Evolutionary conservation across 129 eudicot genomes (phyloP).

Genomic region (Logfia minima): DNA sequence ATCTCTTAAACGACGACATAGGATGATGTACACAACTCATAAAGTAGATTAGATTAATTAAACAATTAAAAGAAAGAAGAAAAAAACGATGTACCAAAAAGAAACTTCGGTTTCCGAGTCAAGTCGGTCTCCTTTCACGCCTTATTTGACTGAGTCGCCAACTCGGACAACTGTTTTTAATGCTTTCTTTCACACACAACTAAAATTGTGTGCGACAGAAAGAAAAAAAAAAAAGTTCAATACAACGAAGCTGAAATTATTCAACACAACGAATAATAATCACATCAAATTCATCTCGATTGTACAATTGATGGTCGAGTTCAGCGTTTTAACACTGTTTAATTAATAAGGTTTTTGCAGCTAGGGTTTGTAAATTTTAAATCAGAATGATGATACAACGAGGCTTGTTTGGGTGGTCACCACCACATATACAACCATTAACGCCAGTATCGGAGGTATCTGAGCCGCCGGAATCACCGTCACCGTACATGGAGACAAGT

Average conservation of each 20-base stretch:
- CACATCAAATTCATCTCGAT: background rate
- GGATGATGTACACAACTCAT: no score
- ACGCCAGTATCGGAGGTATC: slow-evolving; percentile 99
- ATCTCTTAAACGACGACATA: no score
- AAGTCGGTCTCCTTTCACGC: slow-evolving; percentile 61
- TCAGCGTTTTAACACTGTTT: slow-evolving; percentile 42
- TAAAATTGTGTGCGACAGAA: slow-evolving; percentile 25
- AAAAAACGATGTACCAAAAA: background rate
- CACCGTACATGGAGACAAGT: slow-evolving; percentile 72
- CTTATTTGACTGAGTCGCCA: slow-evolving; percentile 72
- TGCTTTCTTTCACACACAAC: slow-evolving; percentile 31
- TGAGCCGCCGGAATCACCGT: slow-evolving; percentile 99
- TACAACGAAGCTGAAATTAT: slow-evolving; percentile 6
- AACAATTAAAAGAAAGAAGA: no score
- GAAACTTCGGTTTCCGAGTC: slow-evolving; percentile 54
- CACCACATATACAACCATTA: slow-evolving; percentile 91
- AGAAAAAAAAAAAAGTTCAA: background rate
- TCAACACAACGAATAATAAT: background rate
- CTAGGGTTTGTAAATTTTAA: slow-evolving; percentile 14
- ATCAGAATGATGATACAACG: slow-evolving; percentile 64
- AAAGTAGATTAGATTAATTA: no score
- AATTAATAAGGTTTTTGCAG: background rate
- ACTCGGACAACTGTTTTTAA: slow-evolving; percentile 25
- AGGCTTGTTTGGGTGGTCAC: slow-evolving; percentile 98
- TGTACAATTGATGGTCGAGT: slow-evolving; percentile 22